Evolutionary conservation across 225 moss, liverwort and hornwort species (phyloP).

Genomic region (Physcomitrellopsis africana): DNA sequence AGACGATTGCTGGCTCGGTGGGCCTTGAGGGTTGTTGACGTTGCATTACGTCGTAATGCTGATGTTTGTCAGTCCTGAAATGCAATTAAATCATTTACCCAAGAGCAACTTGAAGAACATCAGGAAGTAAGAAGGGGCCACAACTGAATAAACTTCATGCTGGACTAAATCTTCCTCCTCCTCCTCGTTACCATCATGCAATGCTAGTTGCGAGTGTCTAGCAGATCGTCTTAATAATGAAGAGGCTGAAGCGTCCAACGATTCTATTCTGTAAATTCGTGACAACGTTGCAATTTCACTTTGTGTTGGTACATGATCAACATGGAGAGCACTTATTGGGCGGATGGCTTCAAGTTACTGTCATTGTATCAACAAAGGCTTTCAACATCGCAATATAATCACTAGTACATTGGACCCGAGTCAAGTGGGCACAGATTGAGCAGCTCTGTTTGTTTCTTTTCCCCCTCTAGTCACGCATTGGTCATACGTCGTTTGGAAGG

Average conservation of each 20-base stretch:
- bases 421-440: conserved; percentile 14
- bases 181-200: no score
- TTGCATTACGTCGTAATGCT: background rate
- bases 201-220: no score
- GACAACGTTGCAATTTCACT: conserved; percentile 17
- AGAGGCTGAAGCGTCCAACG: no score
- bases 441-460: background rate
- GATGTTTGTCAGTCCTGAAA: conserved; percentile 18
- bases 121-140: conserved; percentile 6
- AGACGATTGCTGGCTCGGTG: background rate
- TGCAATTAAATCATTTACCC: conserved; percentile 7
- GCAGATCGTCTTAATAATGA: no score
- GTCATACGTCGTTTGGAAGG: background rate
- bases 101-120: background rate
- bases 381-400: conserved; percentile 4
- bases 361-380: conserved; percentile 15
- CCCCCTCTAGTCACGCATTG: background rate
- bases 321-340: conserved; percentile 17
- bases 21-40: background rate
- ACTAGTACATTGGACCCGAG: background rate
- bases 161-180: no score
- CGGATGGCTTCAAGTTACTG: conserved; percentile 26
- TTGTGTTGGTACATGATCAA: conserved; percentile 17
- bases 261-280: background rate
- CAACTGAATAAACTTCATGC: background rate